These are phyloP conservation scores for Reticulomyxa filosa DNA, from an alignment of 78 protist species.

Conservation along the genomic window DNA sequence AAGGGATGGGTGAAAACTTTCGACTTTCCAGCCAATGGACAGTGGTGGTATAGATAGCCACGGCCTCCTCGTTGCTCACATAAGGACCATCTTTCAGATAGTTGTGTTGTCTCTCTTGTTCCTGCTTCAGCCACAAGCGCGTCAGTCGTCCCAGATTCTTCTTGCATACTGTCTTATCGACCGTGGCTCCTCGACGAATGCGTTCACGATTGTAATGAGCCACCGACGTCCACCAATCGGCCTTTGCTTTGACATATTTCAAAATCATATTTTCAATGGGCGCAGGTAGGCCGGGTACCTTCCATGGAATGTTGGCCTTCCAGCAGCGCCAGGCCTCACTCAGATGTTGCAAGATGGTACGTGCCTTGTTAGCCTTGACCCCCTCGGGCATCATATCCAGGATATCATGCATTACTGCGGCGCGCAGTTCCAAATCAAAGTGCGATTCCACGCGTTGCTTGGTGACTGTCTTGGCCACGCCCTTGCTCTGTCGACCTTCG, in stretches of 20 bases:
- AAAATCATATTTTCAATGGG: constrained; percentile 92
- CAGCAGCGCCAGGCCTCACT: constrained; percentile 97
- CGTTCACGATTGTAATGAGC: constrained; percentile 97
- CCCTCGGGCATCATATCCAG: constrained; percentile 99
- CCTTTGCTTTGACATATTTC: constrained; percentile 91
- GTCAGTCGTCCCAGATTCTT: constrained; percentile 98
- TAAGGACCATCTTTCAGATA: constrained; percentile 98
- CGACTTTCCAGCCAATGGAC: constrained; percentile 92
- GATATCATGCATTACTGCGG: constrained; percentile 92
- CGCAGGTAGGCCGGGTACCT: constrained; percentile 94
- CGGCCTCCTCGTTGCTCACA: constrained; percentile 83
- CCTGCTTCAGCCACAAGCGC: constrained; percentile 92
- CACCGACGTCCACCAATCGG: constrained; percentile 98
- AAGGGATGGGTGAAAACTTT: constrained; percentile 85
- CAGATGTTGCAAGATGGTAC: constrained; percentile 80
- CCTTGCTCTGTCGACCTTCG: constrained; percentile 87
- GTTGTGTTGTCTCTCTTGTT: constrained; percentile 96
- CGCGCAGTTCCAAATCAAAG: constrained; percentile 91
- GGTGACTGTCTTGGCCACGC: constrained; percentile 81
- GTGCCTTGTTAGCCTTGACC: constrained; percentile 68
- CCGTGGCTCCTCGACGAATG: constrained; percentile 88
- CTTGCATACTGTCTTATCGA: constrained; percentile 89
- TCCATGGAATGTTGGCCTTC: constrained; percentile 99
- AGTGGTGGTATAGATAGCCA: constrained; percentile 86
- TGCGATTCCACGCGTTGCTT: constrained; percentile 97